Conservation (phyloP, 441 rosid species). For the Jatropha podagrica region DNA sequence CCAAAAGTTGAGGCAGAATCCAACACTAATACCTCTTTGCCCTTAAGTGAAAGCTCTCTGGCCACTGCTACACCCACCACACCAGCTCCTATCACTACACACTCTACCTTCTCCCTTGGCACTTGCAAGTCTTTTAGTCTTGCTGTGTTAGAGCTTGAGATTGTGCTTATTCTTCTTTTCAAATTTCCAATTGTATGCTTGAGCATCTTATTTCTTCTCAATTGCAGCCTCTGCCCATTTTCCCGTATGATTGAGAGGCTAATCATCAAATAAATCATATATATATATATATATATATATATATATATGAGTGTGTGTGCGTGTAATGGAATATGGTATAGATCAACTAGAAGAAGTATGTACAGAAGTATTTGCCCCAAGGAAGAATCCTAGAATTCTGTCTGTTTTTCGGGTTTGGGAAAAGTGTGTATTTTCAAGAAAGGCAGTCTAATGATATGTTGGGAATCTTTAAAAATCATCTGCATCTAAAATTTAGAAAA, state of each 20-base stretch:
- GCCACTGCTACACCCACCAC: slow-evolving; percentile 82
- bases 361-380: too few species aligned
- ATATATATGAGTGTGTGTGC: too few species aligned
- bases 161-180: neutral
- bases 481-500: too few species aligned
- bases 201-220: neutral
- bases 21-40: slow-evolving; percentile 72
- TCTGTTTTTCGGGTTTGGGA: too few species aligned
- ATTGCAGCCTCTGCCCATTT: neutral
- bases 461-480: too few species aligned
- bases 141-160: neutral
- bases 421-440: too few species aligned
- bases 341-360: too few species aligned
- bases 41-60: slow-evolving; percentile 54
- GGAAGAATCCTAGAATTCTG: too few species aligned
- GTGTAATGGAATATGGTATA: too few species aligned
- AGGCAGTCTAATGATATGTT: too few species aligned
- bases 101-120: slow-evolving; percentile 67
- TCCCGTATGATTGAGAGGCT: neutral
- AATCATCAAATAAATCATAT: neutral
- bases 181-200: slow-evolving; percentile 10
- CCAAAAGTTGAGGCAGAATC: slow-evolving; percentile 83
- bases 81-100: slow-evolving; percentile 92
- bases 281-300: too few species aligned
- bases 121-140: slow-evolving; percentile 1